Base-by-base conservation (phyloP, 2,329 filamentous ascomycete species). In the Ophiostoma novo-ulmi region DNA sequence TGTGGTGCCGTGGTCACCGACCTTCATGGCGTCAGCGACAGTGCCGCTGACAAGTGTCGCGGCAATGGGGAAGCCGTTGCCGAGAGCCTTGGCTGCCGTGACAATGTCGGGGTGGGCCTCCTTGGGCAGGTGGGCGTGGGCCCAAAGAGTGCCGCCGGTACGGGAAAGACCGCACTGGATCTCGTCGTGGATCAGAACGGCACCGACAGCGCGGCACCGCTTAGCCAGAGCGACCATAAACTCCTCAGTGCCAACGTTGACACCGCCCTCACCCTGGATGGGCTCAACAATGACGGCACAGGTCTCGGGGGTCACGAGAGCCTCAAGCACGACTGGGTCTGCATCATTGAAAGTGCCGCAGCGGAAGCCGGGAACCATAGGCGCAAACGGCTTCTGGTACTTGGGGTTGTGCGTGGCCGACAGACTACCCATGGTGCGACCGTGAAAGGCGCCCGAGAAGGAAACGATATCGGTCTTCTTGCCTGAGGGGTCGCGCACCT, bases 391-490 rank as follows among this genome's bases (percentile, higher is more conserved):
- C 75, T 90, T 88, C 81, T 99, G 95, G 81, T 99, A 99, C 80
- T 99, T 99, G 22, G 93, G 92, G 81, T 98, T 99, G 67, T 94
- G 95, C 5, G 95, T 99, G 13, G 95, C 95, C n/a, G 92, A 97
- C 64, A 99, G 82, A 71, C 90, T 89, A 69, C 95, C 95, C 92
- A 98, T 97, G 20, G 95, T 98, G 72, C 95, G 90, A 76, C 95
- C 95, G 80, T 99, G 95, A 85, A 99, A 99, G 55, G 92, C 94
- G 76, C 91, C 90, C 76, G 92, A 83, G 84, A 98, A 99, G 20
- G 93, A 97, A 69, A 98, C 92, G 67, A 99, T 82, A 77, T 97
- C 93, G 75, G 87, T 80, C 82, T 98, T 97, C 26, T 80, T 81
- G 67, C 91, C 90, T 0, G 87, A 87, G 0, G 91, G 88, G 74